These are phyloP conservation scores for Sugiyamaella paludigena DNA, from an alignment of 1,139 yeast genomes.

Conservation along the genomic window DNA sequence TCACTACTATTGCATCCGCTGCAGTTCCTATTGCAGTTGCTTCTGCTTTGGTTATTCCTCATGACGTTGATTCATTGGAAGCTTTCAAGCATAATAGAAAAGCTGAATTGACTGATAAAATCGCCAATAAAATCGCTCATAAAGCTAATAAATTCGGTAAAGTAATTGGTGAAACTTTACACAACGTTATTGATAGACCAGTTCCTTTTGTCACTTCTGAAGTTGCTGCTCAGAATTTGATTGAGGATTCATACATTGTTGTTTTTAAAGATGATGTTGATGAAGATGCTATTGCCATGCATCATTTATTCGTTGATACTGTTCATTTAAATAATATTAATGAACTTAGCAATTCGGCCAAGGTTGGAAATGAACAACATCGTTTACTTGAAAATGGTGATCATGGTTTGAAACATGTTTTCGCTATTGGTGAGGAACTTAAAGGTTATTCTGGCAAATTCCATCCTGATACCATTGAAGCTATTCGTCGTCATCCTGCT, in stretches of 20 bases:
- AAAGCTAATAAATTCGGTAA: conserved; percentile 1
- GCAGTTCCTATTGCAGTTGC: conserved; percentile 57
- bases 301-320: conserved; percentile 59
- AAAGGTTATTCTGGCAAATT: conserved; percentile 59
- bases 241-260: conserved; percentile 75
- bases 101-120: conserved; percentile 1
- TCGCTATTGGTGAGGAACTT: conserved; percentile 51
- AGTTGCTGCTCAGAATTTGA: conserved; percentile 46
- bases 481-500: conserved; percentile 68
- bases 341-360: conserved; percentile 22
- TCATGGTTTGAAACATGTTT: conserved; percentile 63
- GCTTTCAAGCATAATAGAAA: conserved; percentile 20
- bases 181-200: conserved; percentile 28
- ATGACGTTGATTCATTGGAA: conserved; percentile 27
- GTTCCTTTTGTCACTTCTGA: conserved; percentile 44
- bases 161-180: conserved; percentile 9
- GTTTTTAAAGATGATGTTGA: conserved; percentile 66
- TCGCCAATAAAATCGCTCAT: background rate
- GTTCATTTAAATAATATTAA: conserved; percentile 42
- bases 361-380: conserved; percentile 36
- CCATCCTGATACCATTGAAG: conserved; percentile 65
- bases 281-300: conserved; percentile 54
- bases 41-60: conserved; percentile 66
- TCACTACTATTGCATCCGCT: conserved; percentile 36
- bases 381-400: conserved; percentile 45